Evolutionary conservation across 208 protist species (phyloP).

Genomic region (Crithidia expoeki): DNA sequence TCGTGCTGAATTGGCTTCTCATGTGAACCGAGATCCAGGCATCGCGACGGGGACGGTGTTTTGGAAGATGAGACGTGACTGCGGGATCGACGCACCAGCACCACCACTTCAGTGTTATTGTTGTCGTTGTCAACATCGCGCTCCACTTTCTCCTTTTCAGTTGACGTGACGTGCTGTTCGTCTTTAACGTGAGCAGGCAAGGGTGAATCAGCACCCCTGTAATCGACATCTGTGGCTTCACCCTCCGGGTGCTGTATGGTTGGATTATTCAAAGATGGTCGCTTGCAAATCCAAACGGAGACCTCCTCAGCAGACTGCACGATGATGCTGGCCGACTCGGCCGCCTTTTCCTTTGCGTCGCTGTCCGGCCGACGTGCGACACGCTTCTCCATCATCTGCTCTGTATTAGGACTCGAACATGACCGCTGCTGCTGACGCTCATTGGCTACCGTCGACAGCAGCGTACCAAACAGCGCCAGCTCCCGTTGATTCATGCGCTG

Average conservation of each 20-base stretch:
- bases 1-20: not conserved
- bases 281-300: constrained; percentile 31
- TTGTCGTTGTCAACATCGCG: not conserved
- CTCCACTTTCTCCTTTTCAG: not conserved
- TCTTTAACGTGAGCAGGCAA: not conserved
- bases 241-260: not conserved
- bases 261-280: not conserved
- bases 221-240: not conserved
- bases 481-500: constrained; percentile 32
- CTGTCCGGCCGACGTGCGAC: not conserved
- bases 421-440: constrained; percentile 17
- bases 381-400: not conserved
- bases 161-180: not conserved
- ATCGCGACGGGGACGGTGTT: not conserved
- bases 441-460: constrained; percentile 26
- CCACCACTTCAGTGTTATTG: constrained; percentile 20
- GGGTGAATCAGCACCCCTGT: not conserved
- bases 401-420: not conserved
- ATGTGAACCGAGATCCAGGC: constrained; percentile 2
- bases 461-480: constrained; percentile 27
- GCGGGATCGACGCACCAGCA: constrained; percentile 25
- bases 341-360: not conserved
- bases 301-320: constrained; percentile 21
- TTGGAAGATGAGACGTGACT: constrained; percentile 11
- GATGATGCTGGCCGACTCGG: not conserved